These are phyloP conservation scores for Reticulascus tulasneorum DNA, from an alignment of 2,329 filamentous ascomycete genomes.

Conservation along the genomic window DNA sequence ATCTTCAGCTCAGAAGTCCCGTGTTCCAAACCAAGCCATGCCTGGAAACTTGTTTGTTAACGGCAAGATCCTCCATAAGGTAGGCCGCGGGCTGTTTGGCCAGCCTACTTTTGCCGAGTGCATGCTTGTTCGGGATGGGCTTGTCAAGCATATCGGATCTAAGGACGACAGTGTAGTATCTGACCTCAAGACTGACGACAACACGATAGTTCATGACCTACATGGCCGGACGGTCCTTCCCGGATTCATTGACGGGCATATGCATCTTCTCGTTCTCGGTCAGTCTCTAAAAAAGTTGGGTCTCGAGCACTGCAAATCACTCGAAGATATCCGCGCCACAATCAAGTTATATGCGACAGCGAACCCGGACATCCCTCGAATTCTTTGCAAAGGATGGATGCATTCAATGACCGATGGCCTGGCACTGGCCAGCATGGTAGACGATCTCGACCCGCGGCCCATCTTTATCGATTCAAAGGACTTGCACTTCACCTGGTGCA, in stretches of 20 bases:
- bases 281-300: slow-evolving; percentile 49
- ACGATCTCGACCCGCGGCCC: slow-evolving; percentile 49
- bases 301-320: slow-evolving; percentile 41
- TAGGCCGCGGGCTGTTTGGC: slow-evolving; percentile 7
- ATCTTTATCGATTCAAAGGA: slow-evolving; percentile 56
- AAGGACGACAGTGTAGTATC: background rate
- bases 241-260: slow-evolving; percentile 55
- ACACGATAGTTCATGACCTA: slow-evolving; percentile 15
- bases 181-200: background rate
- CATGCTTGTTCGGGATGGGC: slow-evolving; percentile 14
- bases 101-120: slow-evolving; percentile 14
- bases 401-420: slow-evolving; percentile 43
- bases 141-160: slow-evolving; percentile 12
- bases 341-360: slow-evolving; percentile 41
- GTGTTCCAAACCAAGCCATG: too few species aligned
- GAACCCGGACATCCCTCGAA: slow-evolving; percentile 43
- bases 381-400: slow-evolving; percentile 54
- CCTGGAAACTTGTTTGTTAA: slow-evolving; percentile 13
- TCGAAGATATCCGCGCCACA: slow-evolving; percentile 44
- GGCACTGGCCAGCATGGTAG: slow-evolving; percentile 44
- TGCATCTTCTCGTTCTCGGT: slow-evolving; percentile 52
- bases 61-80: slow-evolving; percentile 13
- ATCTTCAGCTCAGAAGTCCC: too few species aligned
- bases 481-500: slow-evolving; percentile 55
- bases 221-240: slow-evolving; percentile 40